phyloP scores from a whole-genome alignment of 2,329 filamentous ascomycete genomes.

The Colletotrichum trifolii region DNA sequence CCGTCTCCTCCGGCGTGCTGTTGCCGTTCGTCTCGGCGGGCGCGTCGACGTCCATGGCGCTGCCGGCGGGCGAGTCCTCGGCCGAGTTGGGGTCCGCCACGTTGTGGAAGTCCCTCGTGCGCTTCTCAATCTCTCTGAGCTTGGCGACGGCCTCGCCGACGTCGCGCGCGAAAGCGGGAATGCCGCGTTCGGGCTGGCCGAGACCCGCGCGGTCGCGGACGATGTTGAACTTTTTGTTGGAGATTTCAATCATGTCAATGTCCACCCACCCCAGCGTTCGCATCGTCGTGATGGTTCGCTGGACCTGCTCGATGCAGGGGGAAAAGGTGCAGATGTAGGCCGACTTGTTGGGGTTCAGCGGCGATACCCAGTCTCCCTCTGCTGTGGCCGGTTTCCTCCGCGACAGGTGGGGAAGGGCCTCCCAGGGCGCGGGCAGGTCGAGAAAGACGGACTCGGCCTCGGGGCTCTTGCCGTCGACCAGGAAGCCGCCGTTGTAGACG shows the following conservation, averaged over 20 bases:
- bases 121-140: slow-evolving; percentile 78
- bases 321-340: slow-evolving; percentile 93
- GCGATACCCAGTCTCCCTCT: slow-evolving; percentile 60
- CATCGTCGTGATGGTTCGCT: slow-evolving; percentile 83
- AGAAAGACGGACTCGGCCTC: slow-evolving; percentile 79
- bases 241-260: slow-evolving; percentile 92
- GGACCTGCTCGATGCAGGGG: slow-evolving; percentile 96
- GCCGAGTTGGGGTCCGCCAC: slow-evolving; percentile 42
- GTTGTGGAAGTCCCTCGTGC: slow-evolving; percentile 72
- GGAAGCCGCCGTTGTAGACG: slow-evolving; percentile 81
- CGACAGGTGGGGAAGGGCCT: slow-evolving; percentile 80
- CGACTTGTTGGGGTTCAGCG: slow-evolving; percentile 77
- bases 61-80: slow-evolving; percentile 45
- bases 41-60: slow-evolving; percentile 54
- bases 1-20: slow-evolving; percentile 40
- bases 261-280: slow-evolving; percentile 88
- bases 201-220: slow-evolving; percentile 83
- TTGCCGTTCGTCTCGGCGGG: slow-evolving; percentile 41
- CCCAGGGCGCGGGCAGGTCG: slow-evolving; percentile 84
- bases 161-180: slow-evolving; percentile 75
- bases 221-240: slow-evolving; percentile 82
- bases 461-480: slow-evolving; percentile 69
- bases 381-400: slow-evolving; percentile 54
- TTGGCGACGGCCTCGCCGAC: slow-evolving; percentile 83
- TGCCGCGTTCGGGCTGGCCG: slow-evolving; percentile 73